Conservation (phyloP, 2,329 filamentous ascomycete genomes). For the Pseudogymnoascus sp. region DNA sequence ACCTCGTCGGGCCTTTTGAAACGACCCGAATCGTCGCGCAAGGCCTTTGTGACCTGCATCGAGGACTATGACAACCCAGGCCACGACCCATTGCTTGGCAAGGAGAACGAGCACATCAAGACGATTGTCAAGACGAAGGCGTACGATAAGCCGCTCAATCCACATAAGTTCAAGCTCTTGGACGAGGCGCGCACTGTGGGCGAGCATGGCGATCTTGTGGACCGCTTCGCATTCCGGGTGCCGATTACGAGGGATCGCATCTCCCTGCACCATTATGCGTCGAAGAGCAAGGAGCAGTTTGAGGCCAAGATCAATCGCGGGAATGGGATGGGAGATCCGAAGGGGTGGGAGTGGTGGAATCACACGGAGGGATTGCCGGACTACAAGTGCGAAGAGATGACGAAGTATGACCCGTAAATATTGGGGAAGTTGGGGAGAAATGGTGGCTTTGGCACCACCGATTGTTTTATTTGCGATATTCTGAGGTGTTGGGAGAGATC, state of each 20-base stretch:
- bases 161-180: slow-evolving; percentile 22
- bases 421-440: not conserved
- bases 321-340: slow-evolving; percentile 24
- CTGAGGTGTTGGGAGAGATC: not conserved
- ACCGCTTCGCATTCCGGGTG: slow-evolving; percentile 19
- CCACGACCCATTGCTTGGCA: slow-evolving; percentile 15
- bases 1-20: slow-evolving; percentile 24
- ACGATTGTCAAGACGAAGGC: slow-evolving; percentile 26
- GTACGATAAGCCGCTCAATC: slow-evolving; percentile 18
- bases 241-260: slow-evolving; percentile 28
- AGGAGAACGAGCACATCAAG: slow-evolving; percentile 29
- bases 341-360: slow-evolving; percentile 22
- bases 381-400: slow-evolving; percentile 23
- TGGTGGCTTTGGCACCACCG: not conserved
- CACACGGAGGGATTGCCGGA: slow-evolving; percentile 22
- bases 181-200: slow-evolving; percentile 22
- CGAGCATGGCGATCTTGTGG: slow-evolving; percentile 23
- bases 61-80: slow-evolving; percentile 18
- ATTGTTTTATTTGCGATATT: not conserved
- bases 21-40: slow-evolving; percentile 22
- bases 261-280: slow-evolving; percentile 29
- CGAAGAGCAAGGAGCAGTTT: slow-evolving; percentile 29
- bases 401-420: slow-evolving; percentile 20
- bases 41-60: slow-evolving; percentile 27
- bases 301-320: slow-evolving; percentile 25